A percentile compares a stretch with the other conserved stretches of the same genome.
These are phyloP conservation scores for Beta macrorhiza DNA, from an alignment of 179 eudicot genomes.

Conservation along the genomic window DNA sequence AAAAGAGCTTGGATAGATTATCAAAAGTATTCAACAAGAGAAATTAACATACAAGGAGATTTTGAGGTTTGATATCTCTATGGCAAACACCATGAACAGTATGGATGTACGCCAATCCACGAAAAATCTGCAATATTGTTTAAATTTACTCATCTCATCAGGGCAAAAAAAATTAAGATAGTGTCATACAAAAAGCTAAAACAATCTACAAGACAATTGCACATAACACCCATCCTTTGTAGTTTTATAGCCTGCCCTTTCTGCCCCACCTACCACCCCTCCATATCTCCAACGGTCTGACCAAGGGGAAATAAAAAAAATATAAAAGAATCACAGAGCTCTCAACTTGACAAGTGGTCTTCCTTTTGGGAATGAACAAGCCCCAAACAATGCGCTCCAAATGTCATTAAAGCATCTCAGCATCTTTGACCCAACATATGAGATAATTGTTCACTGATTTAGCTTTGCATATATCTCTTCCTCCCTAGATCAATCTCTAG, in stretches of 20 bases:
- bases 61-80: conserved; percentile 87
- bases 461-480: neutral
- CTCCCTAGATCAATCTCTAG: neutral
- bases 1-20: conserved; percentile 16
- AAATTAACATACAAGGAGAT: conserved; percentile 55
- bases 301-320: neutral
- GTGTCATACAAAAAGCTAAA: neutral
- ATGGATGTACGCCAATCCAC: conserved; percentile 83
- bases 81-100: conserved; percentile 75
- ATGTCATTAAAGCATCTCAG: neutral
- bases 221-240: neutral
- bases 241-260: neutral
- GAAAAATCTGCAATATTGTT: conserved; percentile 52
- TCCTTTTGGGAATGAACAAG: too few relatives aligned
- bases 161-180: neutral
- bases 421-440: neutral
- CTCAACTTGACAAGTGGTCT: too few relatives aligned
- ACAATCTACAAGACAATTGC: neutral
- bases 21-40: neutral
- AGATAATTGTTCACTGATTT: neutral
- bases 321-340: neutral
- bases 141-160: conserved; percentile 3
- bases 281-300: neutral
- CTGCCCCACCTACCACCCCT: neutral
- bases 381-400: too few relatives aligned